A percentile compares a stretch with the other conserved stretches of the same genome.
Conservation (phyloP, 2,329 filamentous ascomycete species). For the Ophiostoma angusticollis region DNA sequence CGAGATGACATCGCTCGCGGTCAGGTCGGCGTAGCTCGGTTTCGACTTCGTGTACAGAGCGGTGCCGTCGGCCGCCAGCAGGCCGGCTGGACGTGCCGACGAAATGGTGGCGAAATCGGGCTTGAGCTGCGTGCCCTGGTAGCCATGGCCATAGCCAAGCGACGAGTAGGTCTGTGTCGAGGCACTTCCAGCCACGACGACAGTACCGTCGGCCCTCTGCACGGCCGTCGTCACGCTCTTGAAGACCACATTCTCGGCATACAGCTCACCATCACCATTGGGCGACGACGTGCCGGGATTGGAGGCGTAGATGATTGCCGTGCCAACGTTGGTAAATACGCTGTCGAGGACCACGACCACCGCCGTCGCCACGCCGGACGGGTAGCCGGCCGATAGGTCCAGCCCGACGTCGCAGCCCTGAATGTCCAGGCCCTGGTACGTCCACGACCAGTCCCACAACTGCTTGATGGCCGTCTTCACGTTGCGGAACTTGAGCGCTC, state of each 20-base stretch:
- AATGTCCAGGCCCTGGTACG: slow-evolving; percentile 52
- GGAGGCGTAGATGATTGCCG: slow-evolving; percentile 51
- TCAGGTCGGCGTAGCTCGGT: slow-evolving; percentile 55
- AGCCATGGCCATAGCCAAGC: slow-evolving; percentile 23
- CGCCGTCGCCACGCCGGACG: slow-evolving; percentile 39
- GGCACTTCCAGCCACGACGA: slow-evolving; percentile 32
- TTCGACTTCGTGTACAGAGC: slow-evolving; percentile 60
- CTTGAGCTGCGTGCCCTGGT: slow-evolving; percentile 20
- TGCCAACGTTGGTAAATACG: slow-evolving; percentile 49
- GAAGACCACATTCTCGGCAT: slow-evolving; percentile 34
- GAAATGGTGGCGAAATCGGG: slow-evolving; percentile 21
- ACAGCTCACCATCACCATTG: slow-evolving; percentile 27
- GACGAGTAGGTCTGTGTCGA: slow-evolving; percentile 25
- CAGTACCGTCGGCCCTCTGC: slow-evolving; percentile 30
- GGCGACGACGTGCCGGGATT: slow-evolving; percentile 18
- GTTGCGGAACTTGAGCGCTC: slow-evolving; percentile 51
- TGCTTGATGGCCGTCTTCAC: slow-evolving; percentile 54
- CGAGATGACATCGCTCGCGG: slow-evolving; percentile 49
- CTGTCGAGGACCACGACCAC: slow-evolving; percentile 66
- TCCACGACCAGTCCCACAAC: slow-evolving; percentile 67
- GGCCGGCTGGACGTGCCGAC: slow-evolving; percentile 41
- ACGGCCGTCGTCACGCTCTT: slow-evolving; percentile 27
- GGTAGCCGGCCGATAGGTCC: slow-evolving; percentile 43
- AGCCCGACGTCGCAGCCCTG: slow-evolving; percentile 53
- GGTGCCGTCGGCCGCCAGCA: slow-evolving; percentile 34